Conservation (phyloP, 2,329 filamentous ascomycete genomes). For the Fusarium gaditjirri region DNA sequence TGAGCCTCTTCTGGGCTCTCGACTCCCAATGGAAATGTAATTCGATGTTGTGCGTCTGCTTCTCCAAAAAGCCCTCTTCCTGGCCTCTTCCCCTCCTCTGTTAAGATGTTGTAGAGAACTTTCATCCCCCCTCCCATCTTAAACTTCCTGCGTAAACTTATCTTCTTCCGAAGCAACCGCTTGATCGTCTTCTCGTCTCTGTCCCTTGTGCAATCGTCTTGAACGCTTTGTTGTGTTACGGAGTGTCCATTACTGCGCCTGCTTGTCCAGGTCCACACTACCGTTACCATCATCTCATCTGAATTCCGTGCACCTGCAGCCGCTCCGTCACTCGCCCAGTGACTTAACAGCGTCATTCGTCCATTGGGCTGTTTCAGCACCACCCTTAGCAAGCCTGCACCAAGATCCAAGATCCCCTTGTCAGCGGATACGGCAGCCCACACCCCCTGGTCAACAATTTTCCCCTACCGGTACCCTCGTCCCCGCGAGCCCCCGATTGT, state of each 20-base stretch:
- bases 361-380: slow-evolving; percentile 47
- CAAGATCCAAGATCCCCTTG: slow-evolving; percentile 48
- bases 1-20: slow-evolving; percentile 30
- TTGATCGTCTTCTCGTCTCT: slow-evolving; percentile 16
- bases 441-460: slow-evolving; percentile 48
- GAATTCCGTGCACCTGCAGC: slow-evolving; percentile 43
- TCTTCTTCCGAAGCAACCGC: slow-evolving; percentile 17
- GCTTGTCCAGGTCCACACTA: slow-evolving; percentile 38
- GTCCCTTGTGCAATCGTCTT: slow-evolving; percentile 34
- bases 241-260: slow-evolving; percentile 42
- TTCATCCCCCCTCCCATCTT: slow-evolving; percentile 10
- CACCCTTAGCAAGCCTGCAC: slow-evolving; percentile 43
- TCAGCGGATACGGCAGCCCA: slow-evolving; percentile 45
- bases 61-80: slow-evolving; percentile 37
- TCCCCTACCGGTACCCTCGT: slow-evolving; percentile 49
- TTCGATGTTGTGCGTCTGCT: slow-evolving; percentile 41
- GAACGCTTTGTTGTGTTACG: slow-evolving; percentile 39
- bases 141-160: slow-evolving; percentile 20
- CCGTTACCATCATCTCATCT: slow-evolving; percentile 44
- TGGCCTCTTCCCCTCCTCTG: slow-evolving; percentile 23
- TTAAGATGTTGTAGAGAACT: slow-evolving; percentile 25
- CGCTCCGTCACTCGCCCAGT: slow-evolving; percentile 42
- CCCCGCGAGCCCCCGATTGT: slow-evolving; percentile 47
- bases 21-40: slow-evolving; percentile 34
- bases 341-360: slow-evolving; percentile 44